Evolutionary conservation across 129 eudicot species (phyloP).

Genomic region (Chrysanthemum seticuspe): DNA sequence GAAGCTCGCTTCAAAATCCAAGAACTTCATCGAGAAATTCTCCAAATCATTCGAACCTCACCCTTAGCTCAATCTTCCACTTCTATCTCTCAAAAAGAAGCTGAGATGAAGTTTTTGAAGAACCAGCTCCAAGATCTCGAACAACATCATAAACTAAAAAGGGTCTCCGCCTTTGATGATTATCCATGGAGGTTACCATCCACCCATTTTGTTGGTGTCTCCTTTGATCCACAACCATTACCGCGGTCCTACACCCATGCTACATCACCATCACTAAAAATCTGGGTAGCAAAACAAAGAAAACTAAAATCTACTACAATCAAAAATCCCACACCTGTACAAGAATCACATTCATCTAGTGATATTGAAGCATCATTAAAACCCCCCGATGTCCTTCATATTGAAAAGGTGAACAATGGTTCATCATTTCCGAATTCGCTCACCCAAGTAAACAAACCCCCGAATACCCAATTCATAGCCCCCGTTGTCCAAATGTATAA

Average conservation of each 20-base stretch:
- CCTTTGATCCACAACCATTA: not conserved
- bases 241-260: not conserved
- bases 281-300: not conserved
- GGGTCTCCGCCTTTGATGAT: not conserved
- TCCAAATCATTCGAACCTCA: no score
- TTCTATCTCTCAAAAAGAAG: no score
- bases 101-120: not conserved
- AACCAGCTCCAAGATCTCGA: not conserved
- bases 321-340: not conserved
- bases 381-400: no score
- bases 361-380: no score
- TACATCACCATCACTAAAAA: not conserved
- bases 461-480: no score
- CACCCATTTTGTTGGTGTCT: not conserved
- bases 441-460: no score
- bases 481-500: no score
- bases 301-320: not conserved
- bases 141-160: not conserved
- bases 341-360: no score
- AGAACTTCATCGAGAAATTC: no score
- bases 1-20: no score
- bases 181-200: not conserved
- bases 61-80: no score
- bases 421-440: not conserved
- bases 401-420: no score